Base-by-base conservation (phyloP, 2,329 filamentous ascomycete species). In the Diaporthe caulivora region DNA sequence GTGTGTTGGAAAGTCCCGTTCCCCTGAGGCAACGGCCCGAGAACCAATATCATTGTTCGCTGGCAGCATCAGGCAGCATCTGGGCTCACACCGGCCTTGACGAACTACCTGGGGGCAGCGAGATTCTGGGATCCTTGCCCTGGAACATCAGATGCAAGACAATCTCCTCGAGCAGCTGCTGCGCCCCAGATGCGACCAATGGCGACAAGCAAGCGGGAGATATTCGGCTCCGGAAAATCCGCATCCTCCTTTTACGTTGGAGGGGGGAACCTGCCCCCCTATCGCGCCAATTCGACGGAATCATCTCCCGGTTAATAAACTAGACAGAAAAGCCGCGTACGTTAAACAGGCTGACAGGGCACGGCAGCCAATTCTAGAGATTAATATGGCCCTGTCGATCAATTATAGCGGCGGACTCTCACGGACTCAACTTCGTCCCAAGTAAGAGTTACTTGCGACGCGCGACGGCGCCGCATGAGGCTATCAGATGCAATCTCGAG, bases 301-400 rank as follows among this genome's bases (percentile, higher is more conserved):
- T 40, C 62, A 34, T 51, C 13, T 65, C 62, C 62, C 62, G 44
- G 44, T 13, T 60, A 42, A 62, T 62, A 26, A 17, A 13, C 8
- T 42, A 26, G 24, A n/a, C 29, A 26, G 21, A 37, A 13, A 24
- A 40, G 21, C 26, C 21, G 29, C 15, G 37, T 8, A 26, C 62
- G 44, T 37, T 37, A 40, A 10, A 24, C 26, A 15, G 34, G 34
- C 34, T n/a, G n/a, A n/a, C n/a, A n/a, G n/a, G n/a, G n/a, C n/a
- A 9, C 18, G 15, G 40, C n/a, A 60, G 44, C 31, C 31, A 67
- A 44, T 53, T 67, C n/a, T 67, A 21, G 7, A 37, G n/a, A 40
- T 53, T 18, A 11, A 51, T 51, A n/a, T 65, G 29, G n/a, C 62
- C 62, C 62, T 67, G 62, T 53, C 62, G 62, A 67, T 67, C 62